phyloP scores from a whole-genome alignment of 1,284 basidiomycete genomes.

The Vanrija humicola region DNA sequence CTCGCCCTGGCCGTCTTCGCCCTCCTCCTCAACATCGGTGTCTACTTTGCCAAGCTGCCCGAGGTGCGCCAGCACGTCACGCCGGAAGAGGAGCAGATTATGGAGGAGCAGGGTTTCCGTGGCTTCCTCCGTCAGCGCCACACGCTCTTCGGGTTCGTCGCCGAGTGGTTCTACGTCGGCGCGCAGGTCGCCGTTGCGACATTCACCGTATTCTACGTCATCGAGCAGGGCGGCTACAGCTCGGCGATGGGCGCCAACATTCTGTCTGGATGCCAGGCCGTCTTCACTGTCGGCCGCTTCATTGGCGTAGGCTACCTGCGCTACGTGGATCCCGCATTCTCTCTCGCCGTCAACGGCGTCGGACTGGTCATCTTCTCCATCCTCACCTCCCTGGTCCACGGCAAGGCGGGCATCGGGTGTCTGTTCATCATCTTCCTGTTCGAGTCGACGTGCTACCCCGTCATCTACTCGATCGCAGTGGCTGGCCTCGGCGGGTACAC shows the following conservation, averaged over 20 bases:
- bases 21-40: slow-evolving; percentile 23
- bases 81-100: slow-evolving; percentile 15
- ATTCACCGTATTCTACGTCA: slow-evolving; percentile 31
- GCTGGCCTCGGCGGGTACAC: slow-evolving; percentile 30
- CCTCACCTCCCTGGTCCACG: slow-evolving; percentile 23
- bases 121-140: slow-evolving; percentile 33
- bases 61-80: slow-evolving; percentile 32
- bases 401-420: slow-evolving; percentile 32
- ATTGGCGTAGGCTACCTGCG: slow-evolving; percentile 30
- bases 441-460: slow-evolving; percentile 34
- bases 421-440: slow-evolving; percentile 37
- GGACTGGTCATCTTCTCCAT: slow-evolving; percentile 31
- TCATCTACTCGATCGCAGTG: slow-evolving; percentile 36
- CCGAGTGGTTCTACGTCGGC: slow-evolving; percentile 30
- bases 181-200: slow-evolving; percentile 36
- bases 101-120: slow-evolving; percentile 19
- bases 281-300: slow-evolving; percentile 40
- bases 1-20: slow-evolving; percentile 29
- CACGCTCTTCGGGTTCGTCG: slow-evolving; percentile 24
- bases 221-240: slow-evolving; percentile 21
- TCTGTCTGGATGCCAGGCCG: slow-evolving; percentile 33
- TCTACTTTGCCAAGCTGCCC: slow-evolving; percentile 32
- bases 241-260: slow-evolving; percentile 29
- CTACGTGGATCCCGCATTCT: slow-evolving; percentile 33
- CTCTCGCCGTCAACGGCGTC: slow-evolving; percentile 27